Percentiles rank a stretch among this genome's conserved stretches.
Evolutionary conservation across 2,329 filamentous ascomycete genomes (phyloP).

Genomic region (Bisporella sp.): DNA sequence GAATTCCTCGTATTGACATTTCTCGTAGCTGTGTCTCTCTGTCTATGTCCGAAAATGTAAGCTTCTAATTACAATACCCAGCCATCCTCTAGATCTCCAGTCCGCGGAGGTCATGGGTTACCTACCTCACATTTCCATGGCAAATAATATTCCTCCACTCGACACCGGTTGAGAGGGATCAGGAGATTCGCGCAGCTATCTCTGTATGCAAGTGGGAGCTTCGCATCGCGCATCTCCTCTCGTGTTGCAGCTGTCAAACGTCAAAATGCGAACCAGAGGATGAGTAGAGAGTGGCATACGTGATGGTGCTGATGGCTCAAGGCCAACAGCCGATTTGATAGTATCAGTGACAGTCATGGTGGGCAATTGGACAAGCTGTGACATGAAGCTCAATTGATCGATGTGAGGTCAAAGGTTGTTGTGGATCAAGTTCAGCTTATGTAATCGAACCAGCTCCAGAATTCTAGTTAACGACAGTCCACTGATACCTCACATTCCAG

Average conservation of each 20-base stretch:
- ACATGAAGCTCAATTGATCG: too few species aligned
- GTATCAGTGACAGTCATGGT: constrained; percentile 39
- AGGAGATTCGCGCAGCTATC: constrained; percentile 93
- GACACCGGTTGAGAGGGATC: constrained; percentile 93
- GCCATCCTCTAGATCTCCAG: background rate
- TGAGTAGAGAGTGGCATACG: constrained; percentile 12
- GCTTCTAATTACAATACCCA: background rate
- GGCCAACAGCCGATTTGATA: constrained; percentile 40
- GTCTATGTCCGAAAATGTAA: constrained; percentile 47
- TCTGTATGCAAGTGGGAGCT: constrained; percentile 82
- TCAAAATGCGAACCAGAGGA: constrained; percentile 9
- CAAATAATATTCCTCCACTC: constrained; percentile 83
- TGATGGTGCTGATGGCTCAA: constrained; percentile 26
- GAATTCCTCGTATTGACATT: constrained; percentile 98
- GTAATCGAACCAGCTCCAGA: too few species aligned
- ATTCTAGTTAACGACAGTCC: too few species aligned
- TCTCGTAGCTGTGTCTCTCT: constrained; percentile 96
- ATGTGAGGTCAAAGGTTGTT: too few species aligned
- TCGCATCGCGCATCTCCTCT: constrained; percentile 90
- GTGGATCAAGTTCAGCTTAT: too few species aligned
- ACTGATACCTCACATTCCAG: too few species aligned
- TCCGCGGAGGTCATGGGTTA: background rate
- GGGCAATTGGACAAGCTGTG: too few species aligned
- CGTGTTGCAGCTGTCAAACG: constrained; percentile 60
- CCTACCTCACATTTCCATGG: constrained; percentile 97